Evolutionary conservation across 2,329 filamentous ascomycete species (phyloP).

Genomic region (Xylaria arbuscula): DNA sequence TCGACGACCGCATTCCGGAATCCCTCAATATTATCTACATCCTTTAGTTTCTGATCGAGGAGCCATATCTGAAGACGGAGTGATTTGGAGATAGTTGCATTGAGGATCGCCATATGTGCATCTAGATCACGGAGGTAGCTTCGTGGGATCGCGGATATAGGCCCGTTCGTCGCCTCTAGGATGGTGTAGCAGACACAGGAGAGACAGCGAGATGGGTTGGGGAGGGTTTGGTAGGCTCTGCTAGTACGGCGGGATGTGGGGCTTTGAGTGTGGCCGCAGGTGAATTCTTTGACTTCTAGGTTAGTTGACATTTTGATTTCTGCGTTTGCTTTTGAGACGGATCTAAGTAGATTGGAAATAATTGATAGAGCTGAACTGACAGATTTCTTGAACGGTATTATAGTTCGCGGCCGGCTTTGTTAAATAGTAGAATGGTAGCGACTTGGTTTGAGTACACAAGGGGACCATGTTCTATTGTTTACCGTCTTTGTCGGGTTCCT

Average conservation of each 20-base stretch:
- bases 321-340: background rate
- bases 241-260: background rate
- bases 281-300: constrained; percentile 34
- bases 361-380: too few relatives aligned
- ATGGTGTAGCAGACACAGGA: constrained; percentile 31
- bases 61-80: background rate
- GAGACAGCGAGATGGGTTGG: constrained; percentile 31
- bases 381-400: background rate
- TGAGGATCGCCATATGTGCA: background rate
- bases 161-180: constrained; percentile 3
- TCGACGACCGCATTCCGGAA: constrained; percentile 2
- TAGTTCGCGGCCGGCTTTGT: background rate
- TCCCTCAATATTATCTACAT: constrained; percentile 2
- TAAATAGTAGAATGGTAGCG: background rate
- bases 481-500: background rate
- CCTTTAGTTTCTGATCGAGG: background rate
- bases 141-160: constrained; percentile 2
- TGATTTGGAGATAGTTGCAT: background rate
- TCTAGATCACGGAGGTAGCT: constrained; percentile 11
- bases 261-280: constrained; percentile 37
- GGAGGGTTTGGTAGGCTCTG: background rate
- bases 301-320: constrained; percentile 36
- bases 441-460: background rate
- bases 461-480: background rate
- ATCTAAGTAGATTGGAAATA: background rate